Conservation (phyloP, 768 basidiomycete species). For the Strobilomyces echinocephalus region DNA sequence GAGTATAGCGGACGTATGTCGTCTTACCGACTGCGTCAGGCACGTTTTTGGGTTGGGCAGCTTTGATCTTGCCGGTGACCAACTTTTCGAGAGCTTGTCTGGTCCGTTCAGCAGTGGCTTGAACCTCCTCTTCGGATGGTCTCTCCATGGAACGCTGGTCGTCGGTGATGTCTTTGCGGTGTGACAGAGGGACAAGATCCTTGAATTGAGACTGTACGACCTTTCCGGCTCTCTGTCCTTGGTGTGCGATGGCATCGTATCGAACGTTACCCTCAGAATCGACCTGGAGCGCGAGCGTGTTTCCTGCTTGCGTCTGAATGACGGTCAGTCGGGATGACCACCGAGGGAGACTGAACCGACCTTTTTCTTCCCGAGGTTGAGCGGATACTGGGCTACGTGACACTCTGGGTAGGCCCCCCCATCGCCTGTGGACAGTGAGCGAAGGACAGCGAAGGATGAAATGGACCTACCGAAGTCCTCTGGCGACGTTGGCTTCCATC, state of each 20-base stretch:
- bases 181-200: slow-evolving; percentile 87
- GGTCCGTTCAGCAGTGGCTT: slow-evolving; percentile 87
- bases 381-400: slow-evolving; percentile 94
- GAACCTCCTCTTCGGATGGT: slow-evolving; percentile 90
- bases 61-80: slow-evolving; percentile 94
- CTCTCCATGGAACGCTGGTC: slow-evolving; percentile 75
- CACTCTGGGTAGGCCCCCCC: slow-evolving; percentile 93
- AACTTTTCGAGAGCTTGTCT: slow-evolving; percentile 89
- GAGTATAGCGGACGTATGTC: slow-evolving; percentile 93
- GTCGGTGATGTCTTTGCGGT: slow-evolving; percentile 85
- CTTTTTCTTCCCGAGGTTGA: slow-evolving; percentile 95
- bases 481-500: slow-evolving; percentile 79
- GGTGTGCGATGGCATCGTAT: slow-evolving; percentile 94
- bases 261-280: slow-evolving; percentile 95
- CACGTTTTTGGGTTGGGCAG: slow-evolving; percentile 94
- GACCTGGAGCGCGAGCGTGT: slow-evolving; percentile 94
- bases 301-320: slow-evolving; percentile 77
- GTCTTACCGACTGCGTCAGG: slow-evolving; percentile 81
- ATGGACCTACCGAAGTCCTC: slow-evolving; percentile 74
- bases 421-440: slow-evolving; percentile 46
- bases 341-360: slow-evolving; percentile 36
- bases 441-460: neutral
- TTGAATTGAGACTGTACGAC: slow-evolving; percentile 94
- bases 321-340: slow-evolving; percentile 1
- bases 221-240: slow-evolving; percentile 86